These are phyloP conservation scores for Trichoderma aggressivum DNA, from an alignment of 2,329 filamentous ascomycete genomes.

Conservation along the genomic window DNA sequence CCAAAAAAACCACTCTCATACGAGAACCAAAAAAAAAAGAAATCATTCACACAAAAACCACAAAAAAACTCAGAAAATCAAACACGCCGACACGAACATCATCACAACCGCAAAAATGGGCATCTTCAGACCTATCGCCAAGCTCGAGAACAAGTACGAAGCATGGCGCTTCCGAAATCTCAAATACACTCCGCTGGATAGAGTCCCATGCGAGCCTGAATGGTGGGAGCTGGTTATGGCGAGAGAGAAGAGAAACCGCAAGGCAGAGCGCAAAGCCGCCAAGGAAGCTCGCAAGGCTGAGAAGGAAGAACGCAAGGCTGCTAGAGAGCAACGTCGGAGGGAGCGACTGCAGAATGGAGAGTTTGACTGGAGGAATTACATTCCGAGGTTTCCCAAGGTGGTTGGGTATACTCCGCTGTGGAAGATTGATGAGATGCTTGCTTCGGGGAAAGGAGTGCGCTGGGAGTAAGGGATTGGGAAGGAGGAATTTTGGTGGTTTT, in stretches of 20 bases:
- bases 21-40: no score
- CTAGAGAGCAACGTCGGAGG: not conserved
- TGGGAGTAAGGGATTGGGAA: not conserved
- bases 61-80: no score
- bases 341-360: not conserved
- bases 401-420: not conserved
- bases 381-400: not conserved
- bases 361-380: not conserved
- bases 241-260: not conserved
- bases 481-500: not conserved
- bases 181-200: not conserved
- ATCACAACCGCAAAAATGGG: not conserved
- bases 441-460: not conserved
- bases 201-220: no score
- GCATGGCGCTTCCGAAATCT: not conserved
- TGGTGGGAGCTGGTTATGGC: not conserved
- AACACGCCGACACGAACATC: not conserved
- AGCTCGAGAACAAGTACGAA: not conserved
- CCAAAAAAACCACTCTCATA: no score
- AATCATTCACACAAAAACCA: not conserved
- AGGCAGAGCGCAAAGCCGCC: not conserved
- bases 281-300: not conserved
- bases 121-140: not conserved
- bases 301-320: not conserved
- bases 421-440: not conserved